Evolutionary conservation across 1,284 basidiomycete genomes (phyloP), one percentile per base, ranked within the genome.

Genomic region (Heimioporus punctisporus): DNA sequence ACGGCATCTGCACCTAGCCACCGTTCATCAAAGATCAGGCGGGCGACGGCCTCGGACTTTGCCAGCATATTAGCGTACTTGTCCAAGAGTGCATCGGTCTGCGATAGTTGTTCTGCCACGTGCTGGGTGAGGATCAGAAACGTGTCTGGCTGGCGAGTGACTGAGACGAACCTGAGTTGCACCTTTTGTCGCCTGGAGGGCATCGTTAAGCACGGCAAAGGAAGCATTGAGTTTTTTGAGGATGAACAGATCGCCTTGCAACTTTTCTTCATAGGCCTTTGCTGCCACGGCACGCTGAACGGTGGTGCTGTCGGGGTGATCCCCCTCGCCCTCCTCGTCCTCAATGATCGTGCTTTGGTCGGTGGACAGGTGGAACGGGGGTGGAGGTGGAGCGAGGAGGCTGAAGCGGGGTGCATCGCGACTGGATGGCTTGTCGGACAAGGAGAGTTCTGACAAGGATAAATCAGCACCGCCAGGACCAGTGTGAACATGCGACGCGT

Each of bases 1-100:
- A 90, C 89, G 47, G 75, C 80, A 56, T 87, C 84, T 45, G 83
- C 86, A 4, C 90, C 89, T 54, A 81, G 73, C 86, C 87, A 92
- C 55, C 81, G 74, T 57, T 90, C 85, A 65, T 92, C 89, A 58
- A 90, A 84, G 26, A 92, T 82, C 52, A 92, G 68, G 31, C 79
- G 80, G 4, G 86, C 75, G 56, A 81, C 77, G 11, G 81, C 77
- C 65, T 92, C 90, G 1, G 88, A 87, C 64, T 81, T 84, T 4
- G 81, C 79, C n/a, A 92, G 74, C 48, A 90, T 80, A 42, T 72
- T 74, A 43, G 88, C 80, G 64, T 92, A 92, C 76, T 84, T 88
- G 69, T 89, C 83, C 52, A 92, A 72, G 53, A 92, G 71, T 1
- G 80, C 80, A 63, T 92, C 84, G 0, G 89, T 92, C 58, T 91